Percentiles rank a stretch among this genome's conserved stretches.
Conservation (phyloP, 148 eudicot species). For the Persicaria maculosa region DNA sequence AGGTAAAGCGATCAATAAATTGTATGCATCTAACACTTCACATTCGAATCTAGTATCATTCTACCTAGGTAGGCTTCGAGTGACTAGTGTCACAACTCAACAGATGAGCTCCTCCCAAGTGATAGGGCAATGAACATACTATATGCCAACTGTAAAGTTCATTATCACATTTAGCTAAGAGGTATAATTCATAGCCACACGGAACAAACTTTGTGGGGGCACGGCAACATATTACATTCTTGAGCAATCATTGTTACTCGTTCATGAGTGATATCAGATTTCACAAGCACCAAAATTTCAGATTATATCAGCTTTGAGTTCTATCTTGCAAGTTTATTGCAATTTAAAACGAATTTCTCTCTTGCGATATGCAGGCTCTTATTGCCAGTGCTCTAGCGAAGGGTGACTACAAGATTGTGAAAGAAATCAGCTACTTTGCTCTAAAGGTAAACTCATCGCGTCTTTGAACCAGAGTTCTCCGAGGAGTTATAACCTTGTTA, state of each 20-base stretch:
- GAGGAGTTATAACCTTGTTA: neutral
- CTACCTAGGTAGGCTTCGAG: neutral
- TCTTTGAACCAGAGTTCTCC: too few species aligned
- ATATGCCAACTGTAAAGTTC: too few species aligned
- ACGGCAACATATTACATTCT: too few species aligned
- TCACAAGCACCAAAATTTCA: neutral
- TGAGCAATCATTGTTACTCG: neutral
- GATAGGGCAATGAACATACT: too few species aligned
- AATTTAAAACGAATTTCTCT: neutral
- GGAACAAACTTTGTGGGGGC: too few species aligned
- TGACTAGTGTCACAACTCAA: too few species aligned
- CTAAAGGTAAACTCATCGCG: neutral
- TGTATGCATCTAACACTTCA: neutral
- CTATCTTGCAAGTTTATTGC: too few species aligned
- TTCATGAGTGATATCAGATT: neutral
- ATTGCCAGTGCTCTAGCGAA: slow-evolving; percentile 9
- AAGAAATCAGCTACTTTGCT: slow-evolving; percentile 9
- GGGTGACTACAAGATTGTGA: slow-evolving; percentile 5
- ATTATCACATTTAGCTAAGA: too few species aligned
- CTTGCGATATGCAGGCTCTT: neutral
- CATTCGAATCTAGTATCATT: neutral
- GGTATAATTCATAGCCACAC: too few species aligned
- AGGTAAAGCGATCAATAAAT: slow-evolving; percentile 30
- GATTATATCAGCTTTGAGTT: neutral
- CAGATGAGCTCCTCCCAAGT: too few species aligned